These are phyloP conservation scores for Rhododendron ferrugineum DNA, from an alignment of 148 eudicot genomes.

Conservation along the genomic window DNA sequence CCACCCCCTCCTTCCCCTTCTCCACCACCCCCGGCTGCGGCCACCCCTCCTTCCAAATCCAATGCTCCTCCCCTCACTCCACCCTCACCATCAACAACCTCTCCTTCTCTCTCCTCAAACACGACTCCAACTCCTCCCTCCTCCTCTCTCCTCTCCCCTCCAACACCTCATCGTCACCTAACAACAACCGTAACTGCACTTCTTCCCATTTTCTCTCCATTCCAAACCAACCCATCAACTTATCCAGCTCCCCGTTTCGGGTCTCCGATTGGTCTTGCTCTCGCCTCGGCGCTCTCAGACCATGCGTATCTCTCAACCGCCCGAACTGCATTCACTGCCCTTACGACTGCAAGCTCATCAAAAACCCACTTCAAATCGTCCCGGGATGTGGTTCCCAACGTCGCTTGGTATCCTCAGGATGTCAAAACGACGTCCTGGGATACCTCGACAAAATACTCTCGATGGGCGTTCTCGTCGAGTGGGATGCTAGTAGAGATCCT, in stretches of 20 bases:
- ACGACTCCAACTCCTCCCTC: conserved; percentile 31
- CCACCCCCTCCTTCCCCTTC: conserved; percentile 51
- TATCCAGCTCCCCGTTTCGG: conserved; percentile 46
- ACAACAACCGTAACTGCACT: conserved; percentile 12
- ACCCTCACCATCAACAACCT: conserved; percentile 39
- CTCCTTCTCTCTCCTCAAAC: conserved; percentile 49
- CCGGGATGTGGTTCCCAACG: conserved; percentile 31
- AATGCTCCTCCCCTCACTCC: conserved; percentile 30
- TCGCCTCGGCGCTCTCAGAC: conserved; percentile 44
- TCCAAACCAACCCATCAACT: conserved; percentile 38
- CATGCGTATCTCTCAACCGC: conserved; percentile 36
- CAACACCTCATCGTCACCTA: background rate
- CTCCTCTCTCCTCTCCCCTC: conserved; percentile 28
- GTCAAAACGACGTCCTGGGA: conserved; percentile 51
- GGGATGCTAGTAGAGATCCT: conserved; percentile 27
- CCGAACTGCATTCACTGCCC: conserved; percentile 58
- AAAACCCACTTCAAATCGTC: conserved; percentile 41
- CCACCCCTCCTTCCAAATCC: conserved; percentile 59
- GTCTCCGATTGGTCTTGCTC: conserved; percentile 56
- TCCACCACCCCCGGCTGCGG: conserved; percentile 49
- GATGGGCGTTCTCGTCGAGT: conserved; percentile 45
- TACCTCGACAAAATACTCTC: conserved; percentile 33
- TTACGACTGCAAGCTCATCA: conserved; percentile 46
- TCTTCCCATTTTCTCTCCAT: conserved; percentile 16
- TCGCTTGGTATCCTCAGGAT: conserved; percentile 25